Conservation (phyloP, 257 asterid genomes). For the Fraxinus excelsior region DNA sequence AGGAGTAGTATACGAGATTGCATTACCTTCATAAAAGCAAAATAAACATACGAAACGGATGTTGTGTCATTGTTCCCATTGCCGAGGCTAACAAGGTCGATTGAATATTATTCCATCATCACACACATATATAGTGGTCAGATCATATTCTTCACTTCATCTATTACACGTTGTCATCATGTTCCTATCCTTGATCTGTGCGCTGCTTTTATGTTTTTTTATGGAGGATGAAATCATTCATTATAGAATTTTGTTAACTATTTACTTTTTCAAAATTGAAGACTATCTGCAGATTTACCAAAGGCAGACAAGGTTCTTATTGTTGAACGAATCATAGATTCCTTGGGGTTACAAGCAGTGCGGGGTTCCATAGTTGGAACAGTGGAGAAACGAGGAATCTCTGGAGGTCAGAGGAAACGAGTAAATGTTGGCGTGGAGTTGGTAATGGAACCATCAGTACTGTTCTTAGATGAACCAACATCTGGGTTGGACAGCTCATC, state of each 20-base stretch:
- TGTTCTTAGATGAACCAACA: conserved; percentile 67
- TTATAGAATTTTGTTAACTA: conserved; percentile 29
- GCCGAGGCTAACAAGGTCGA: not conserved
- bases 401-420: conserved; percentile 71
- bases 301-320: conserved; percentile 61
- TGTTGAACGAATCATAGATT: conserved; percentile 62
- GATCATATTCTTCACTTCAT: not conserved
- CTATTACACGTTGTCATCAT: not conserved
- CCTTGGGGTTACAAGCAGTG: conserved; percentile 57
- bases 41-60: too few relatives aligned
- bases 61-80: not conserved
- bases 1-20: too few relatives aligned
- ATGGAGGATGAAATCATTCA: not conserved
- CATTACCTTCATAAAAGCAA: too few relatives aligned
- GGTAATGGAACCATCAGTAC: conserved; percentile 65
- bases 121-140: not conserved
- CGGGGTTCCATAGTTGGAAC: conserved; percentile 65
- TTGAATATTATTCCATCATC: not conserved
- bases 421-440: conserved; percentile 66
- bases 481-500: conserved; percentile 70
- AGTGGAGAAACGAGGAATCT: conserved; percentile 66
- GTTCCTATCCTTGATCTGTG: conserved; percentile 6
- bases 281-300: conserved; percentile 62
- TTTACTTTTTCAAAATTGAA: conserved; percentile 42
- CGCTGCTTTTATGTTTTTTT: not conserved